Percentiles rank a stretch among this genome's conserved stretches.
Conservation (phyloP, 2,329 filamentous ascomycete species). For the Monosporascus ibericus region DNA sequence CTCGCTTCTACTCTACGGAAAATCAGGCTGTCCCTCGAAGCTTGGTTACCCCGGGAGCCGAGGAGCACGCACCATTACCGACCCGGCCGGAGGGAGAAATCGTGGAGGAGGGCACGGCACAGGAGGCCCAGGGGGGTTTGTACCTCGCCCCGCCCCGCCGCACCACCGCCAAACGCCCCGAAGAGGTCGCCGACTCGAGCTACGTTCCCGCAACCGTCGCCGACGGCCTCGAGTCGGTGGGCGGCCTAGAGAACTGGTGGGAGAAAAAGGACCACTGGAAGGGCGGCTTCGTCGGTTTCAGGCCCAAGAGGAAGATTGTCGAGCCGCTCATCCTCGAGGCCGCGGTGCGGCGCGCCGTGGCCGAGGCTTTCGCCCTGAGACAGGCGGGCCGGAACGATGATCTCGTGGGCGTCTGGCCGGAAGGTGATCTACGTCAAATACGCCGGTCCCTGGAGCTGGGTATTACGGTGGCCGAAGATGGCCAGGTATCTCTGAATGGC, state of each 20-base stretch:
- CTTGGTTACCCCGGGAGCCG: neutral
- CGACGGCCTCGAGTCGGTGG: conserved; percentile 41
- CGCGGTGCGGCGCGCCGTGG: conserved; percentile 42
- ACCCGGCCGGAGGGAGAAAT: too few relatives aligned
- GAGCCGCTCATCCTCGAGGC: conserved; percentile 42
- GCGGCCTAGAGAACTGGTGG: conserved; percentile 47
- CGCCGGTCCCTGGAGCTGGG: conserved; percentile 27
- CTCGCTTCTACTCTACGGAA: conserved; percentile 20
- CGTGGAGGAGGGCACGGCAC: too few relatives aligned
- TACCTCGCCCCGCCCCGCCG: conserved; percentile 16
- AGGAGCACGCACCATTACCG: too few relatives aligned
- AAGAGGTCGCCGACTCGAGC: conserved; percentile 25
- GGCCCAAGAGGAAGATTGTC: conserved; percentile 30
- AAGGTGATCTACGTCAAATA: conserved; percentile 26
- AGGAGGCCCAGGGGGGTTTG: conserved; percentile 2
- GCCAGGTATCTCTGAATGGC: conserved; percentile 33
- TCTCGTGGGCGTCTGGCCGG: conserved; percentile 17
- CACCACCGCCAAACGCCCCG: conserved; percentile 20
- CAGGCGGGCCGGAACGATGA: conserved; percentile 21
- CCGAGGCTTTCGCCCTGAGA: conserved; percentile 44
- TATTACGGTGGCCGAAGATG: conserved; percentile 33
- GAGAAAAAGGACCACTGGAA: conserved; percentile 47
- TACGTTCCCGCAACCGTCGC: conserved; percentile 44
- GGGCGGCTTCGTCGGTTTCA: conserved; percentile 40
- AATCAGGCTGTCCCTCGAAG: conserved; percentile 3